phyloP scores from a whole-genome alignment of 2,329 filamentous ascomycete genomes.

The Endothia cerciana region DNA sequence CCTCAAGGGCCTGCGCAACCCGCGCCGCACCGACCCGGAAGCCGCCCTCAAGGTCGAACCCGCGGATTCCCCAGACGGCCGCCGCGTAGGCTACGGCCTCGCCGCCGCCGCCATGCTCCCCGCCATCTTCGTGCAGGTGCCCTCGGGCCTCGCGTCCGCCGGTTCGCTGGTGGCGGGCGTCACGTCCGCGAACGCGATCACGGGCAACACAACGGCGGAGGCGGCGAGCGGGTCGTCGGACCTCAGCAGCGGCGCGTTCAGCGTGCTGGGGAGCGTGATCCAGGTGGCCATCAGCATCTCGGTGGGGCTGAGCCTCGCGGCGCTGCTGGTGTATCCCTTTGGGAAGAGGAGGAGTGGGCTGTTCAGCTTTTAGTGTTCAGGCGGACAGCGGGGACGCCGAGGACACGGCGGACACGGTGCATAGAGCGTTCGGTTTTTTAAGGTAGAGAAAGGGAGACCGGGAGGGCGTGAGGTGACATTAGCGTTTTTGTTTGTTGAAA shows the following conservation, averaged over 20 bases:
- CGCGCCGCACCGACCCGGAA: slow-evolving; percentile 31
- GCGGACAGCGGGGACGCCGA: too few relatives aligned
- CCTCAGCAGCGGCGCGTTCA: slow-evolving; percentile 53
- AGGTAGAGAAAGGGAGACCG: too few relatives aligned
- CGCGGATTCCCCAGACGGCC: slow-evolving; percentile 34
- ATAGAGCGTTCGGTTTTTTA: too few relatives aligned
- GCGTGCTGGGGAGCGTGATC: slow-evolving; percentile 60
- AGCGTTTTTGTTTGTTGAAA: neutral
- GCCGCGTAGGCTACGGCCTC: slow-evolving; percentile 70
- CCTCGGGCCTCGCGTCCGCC: slow-evolving; percentile 63
- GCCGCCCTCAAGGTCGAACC: slow-evolving; percentile 37
- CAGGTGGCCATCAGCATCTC: slow-evolving; percentile 66
- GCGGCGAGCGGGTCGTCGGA: slow-evolving; percentile 34
- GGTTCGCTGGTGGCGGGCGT: slow-evolving; percentile 64
- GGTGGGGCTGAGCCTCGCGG: slow-evolving; percentile 62
- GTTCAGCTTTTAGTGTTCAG: slow-evolving; percentile 51
- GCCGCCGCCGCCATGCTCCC: slow-evolving; percentile 85
- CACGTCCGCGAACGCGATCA: slow-evolving; percentile 59
- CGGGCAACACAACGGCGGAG: slow-evolving; percentile 44
- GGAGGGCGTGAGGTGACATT: neutral
- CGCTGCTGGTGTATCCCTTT: slow-evolving; percentile 58
- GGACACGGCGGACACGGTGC: neutral
- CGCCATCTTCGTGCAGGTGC: slow-evolving; percentile 77
- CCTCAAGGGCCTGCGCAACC: slow-evolving; percentile 37
- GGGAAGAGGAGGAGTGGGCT: slow-evolving; percentile 62